Base-by-base conservation (phyloP, 352 stramenopile genomes). In the Pythium dissimile region DNA sequence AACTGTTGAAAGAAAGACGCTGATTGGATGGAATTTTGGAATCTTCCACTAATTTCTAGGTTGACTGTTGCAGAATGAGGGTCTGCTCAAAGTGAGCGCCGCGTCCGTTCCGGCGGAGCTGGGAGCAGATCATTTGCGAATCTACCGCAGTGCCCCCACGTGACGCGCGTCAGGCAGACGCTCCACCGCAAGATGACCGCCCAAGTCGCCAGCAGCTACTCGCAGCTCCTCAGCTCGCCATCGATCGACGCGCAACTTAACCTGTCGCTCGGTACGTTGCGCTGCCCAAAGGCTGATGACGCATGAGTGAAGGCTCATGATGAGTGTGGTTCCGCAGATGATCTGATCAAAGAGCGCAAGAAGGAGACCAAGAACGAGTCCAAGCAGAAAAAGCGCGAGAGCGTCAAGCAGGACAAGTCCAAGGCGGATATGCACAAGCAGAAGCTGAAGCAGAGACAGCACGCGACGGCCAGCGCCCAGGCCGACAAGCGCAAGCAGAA, bases 341-440 rank as follows among this genome's bases (percentile, higher is more conserved):
- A 78, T n/a, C 44, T 88, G 38, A 89, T 88, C 61, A 88, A 88
- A 56, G 75, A 87, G 51, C 73, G 77, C 37, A 66, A 66, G 56
- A 86, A 83, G 48, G 73, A 86, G 48, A 54, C 72, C 61, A 84
- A 89, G 64, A 86, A 83, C 47, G 73, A 86, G 47, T 37, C 71
- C 55, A 84, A 89, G 63, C 80, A 84, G n/a, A 67, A 80, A 23
- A 72, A 79, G 37, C 64, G 66, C 27, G 61, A 65, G 18, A 64
- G 4, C 10, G 54, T 64, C 37, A 70, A 74, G 59, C 30, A 64
- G 15, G 52, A 69, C 37, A 61, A 50, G 20, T 18, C 49, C 5
- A 66, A 66, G 16, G 21, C 5, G 2, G 75, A 71, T 32, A 64
- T 66, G 31, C 74, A 86, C 30, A 21, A 49, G n/a, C 20, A 61